Base-by-base conservation (phyloP, 2,329 filamentous ascomycete species). In the Gliomastix tumulicola region DNA sequence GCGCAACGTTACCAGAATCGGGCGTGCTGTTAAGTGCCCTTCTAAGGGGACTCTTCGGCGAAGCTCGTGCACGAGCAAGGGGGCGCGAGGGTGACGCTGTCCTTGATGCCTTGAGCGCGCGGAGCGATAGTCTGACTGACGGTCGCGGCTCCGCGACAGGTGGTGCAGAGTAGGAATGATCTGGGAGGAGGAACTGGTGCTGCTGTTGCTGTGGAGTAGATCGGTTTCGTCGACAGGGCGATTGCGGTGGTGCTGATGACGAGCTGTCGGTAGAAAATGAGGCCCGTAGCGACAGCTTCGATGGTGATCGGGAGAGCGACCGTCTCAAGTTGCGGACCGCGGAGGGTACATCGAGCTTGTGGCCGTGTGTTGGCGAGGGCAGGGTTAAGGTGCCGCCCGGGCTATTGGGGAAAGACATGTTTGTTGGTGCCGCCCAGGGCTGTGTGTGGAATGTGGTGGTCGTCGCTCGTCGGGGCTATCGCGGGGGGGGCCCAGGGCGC, bases 301-400 rank as follows among this genome's bases (percentile, higher is more conserved):
- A 95, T 10, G 90, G 90, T n/a, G 90, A 96, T 50, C 88, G 78
- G 39, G 89, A 96, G 44, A 96, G 71, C 19, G 90, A 95, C 49
- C 88, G 84, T 46, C 89, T 77, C 40, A 96, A 70, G 51, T 88
- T 85, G 54, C 87, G 78, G 44, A 95, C 84, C 41, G 85, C 82
- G 35, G 85, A 80, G 43, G 84, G 82, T 45, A 87, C 79, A 65
- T 94, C 86, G 50, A 90, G 83, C 61, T 85, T 82, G 57, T 87
- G 85, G 43, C 79, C 78, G 51, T 86, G 81, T 33, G 85, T 90
- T 40, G 90, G 89, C 43, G 89, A 95, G 45, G 88, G 82, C 50
- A 95, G 71, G 53, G 92, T 88, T 50, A 94, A 71, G 41, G 86
- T 90, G 53, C 86, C 86, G 56, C 85, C 84, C 40, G 70, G 66